Evolutionary conservation across 495 filamentous ascomycete species (phyloP).

Genomic region (Poronia punctata): DNA sequence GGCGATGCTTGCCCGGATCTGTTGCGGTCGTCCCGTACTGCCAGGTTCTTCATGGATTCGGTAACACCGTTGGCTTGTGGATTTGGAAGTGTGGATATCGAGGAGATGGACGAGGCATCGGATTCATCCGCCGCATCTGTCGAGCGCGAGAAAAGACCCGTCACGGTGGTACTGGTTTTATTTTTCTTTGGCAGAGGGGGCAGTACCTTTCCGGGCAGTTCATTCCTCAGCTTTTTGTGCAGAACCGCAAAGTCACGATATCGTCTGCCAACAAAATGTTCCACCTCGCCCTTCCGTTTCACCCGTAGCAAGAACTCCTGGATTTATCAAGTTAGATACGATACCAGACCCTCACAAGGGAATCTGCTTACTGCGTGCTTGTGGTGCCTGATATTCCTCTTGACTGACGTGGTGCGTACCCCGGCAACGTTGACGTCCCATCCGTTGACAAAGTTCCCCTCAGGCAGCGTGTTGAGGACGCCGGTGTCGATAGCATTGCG

Average conservation of each 20-base stretch:
- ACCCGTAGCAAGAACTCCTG: conserved; percentile 87
- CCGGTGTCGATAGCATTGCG: conserved; percentile 86
- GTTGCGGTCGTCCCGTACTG: conserved; percentile 32
- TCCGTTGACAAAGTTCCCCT: conserved; percentile 84
- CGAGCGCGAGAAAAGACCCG: conserved; percentile 39
- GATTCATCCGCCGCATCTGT: conserved; percentile 54
- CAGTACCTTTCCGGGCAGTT: conserved; percentile 86
- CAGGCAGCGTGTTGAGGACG: conserved; percentile 73
- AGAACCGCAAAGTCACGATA: conserved; percentile 83
- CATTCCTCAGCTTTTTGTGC: conserved; percentile 69
- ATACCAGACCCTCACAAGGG: background rate
- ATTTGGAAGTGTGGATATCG: conserved; percentile 51
- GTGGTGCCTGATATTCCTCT: conserved; percentile 83
- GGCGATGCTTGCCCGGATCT: conserved; percentile 30
- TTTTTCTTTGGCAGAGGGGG: conserved; percentile 87
- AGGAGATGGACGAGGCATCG: conserved; percentile 71
- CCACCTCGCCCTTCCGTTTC: conserved; percentile 60
- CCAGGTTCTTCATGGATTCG: conserved; percentile 34
- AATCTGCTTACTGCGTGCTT: conserved; percentile 70
- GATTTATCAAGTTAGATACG: conserved; percentile 30
- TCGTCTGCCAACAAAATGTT: conserved; percentile 71
- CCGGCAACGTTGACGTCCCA: conserved; percentile 97
- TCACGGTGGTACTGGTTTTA: conserved; percentile 60
- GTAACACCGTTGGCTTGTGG: conserved; percentile 17
- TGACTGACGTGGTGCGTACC: conserved; percentile 70